Conservation (phyloP, 352 stramenopile species). For the Globisporangium emineosum region DNA sequence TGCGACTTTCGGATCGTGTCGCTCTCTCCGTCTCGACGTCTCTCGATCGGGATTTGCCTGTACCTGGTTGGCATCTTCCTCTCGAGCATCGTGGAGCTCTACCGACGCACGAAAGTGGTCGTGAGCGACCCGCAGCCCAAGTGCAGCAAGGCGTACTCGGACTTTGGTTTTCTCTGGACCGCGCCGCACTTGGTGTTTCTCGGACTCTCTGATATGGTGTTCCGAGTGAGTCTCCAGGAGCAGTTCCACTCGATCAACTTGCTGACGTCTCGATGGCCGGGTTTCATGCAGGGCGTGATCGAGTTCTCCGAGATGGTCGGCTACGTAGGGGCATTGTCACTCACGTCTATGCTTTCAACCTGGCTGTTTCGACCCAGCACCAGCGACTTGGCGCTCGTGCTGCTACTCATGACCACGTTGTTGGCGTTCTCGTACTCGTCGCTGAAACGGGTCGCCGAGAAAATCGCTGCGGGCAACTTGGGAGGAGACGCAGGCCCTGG, state of each 20-base stretch:
- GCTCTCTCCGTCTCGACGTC: constrained; percentile 27
- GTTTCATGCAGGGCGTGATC: constrained; percentile 42
- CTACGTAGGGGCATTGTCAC: constrained; percentile 42
- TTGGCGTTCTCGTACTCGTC: constrained; percentile 54
- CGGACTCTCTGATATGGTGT: constrained; percentile 52
- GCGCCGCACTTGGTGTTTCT: constrained; percentile 53
- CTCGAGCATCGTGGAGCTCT: constrained; percentile 73
- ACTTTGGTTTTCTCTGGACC: constrained; percentile 58
- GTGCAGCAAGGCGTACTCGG: constrained; percentile 30
- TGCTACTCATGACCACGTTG: constrained; percentile 60
- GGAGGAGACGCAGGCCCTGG: background rate
- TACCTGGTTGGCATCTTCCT: constrained; percentile 69
- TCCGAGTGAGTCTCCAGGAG: constrained; percentile 60
- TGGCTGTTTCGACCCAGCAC: constrained; percentile 56
- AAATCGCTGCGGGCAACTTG: constrained; percentile 16
- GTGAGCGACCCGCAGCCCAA: constrained; percentile 15
- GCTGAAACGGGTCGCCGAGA: constrained; percentile 28
- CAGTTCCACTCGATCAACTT: constrained; percentile 39
- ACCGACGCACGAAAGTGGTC: constrained; percentile 43
- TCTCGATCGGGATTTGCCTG: constrained; percentile 50
- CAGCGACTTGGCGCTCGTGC: constrained; percentile 59
- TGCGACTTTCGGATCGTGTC: constrained; percentile 8
- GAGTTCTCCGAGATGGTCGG: constrained; percentile 55
- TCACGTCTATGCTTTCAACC: constrained; percentile 45
- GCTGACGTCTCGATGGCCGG: constrained; percentile 33